A percentile compares a stretch with the other conserved stretches of the same genome.
phyloP scores from a whole-genome alignment of 768 basidiomycete genomes.

The Phlegmacium glaucopus region DNA sequence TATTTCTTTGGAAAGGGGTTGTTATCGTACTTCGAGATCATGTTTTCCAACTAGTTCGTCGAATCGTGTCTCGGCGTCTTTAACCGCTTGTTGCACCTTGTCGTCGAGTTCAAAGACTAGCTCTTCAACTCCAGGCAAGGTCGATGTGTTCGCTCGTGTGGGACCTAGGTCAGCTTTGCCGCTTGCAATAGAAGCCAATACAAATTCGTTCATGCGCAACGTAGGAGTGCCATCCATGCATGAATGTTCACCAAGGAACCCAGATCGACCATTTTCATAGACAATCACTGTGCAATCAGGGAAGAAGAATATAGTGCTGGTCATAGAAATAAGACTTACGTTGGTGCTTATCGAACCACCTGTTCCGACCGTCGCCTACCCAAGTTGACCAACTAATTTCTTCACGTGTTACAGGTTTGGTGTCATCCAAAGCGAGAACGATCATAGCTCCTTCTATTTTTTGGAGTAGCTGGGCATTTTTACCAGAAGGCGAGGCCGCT shows the following conservation, averaged over 20 bases:
- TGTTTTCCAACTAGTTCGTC: conserved; percentile 74
- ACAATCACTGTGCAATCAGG: conserved; percentile 66
- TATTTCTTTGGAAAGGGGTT: background rate
- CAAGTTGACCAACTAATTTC: conserved; percentile 80
- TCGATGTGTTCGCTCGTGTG: conserved; percentile 25
- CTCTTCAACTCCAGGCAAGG: conserved; percentile 60
- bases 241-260: conserved; percentile 86
- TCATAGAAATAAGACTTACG: conserved; percentile 41
- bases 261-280: conserved; percentile 91
- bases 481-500: conserved; percentile 45
- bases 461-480: conserved; percentile 66
- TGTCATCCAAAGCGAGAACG: conserved; percentile 82
- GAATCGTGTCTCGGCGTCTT: conserved; percentile 62
- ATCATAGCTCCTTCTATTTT: conserved; percentile 90
- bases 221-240: conserved; percentile 96
- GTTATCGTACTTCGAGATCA: conserved; percentile 71
- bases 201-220: conserved; percentile 91
- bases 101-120: conserved; percentile 68
- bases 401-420: conserved; percentile 75
- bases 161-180: conserved; percentile 76
- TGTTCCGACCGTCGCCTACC: conserved; percentile 87
- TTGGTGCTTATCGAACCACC: conserved; percentile 98
- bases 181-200: conserved; percentile 69
- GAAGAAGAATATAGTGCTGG: background rate
- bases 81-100: conserved; percentile 48